Evolutionary conservation across 2,329 filamentous ascomycete species (phyloP).

Genomic region (Colletotrichum lentis): DNA sequence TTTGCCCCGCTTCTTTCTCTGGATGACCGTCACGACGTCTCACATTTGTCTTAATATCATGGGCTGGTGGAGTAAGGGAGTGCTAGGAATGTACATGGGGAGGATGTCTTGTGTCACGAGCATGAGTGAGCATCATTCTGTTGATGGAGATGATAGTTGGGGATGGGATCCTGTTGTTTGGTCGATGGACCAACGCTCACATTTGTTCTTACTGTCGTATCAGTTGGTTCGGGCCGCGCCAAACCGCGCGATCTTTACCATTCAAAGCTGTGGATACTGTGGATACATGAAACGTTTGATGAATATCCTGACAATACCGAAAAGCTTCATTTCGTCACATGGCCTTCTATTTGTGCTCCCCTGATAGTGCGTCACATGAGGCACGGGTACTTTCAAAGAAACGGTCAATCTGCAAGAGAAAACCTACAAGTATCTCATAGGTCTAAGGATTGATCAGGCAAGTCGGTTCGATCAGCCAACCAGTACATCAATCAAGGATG

Average conservation of each 20-base stretch:
- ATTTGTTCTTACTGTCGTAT: conserved; percentile 5
- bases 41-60: neutral
- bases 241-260: neutral
- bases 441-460: too few species aligned
- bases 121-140: neutral
- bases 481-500: too few species aligned
- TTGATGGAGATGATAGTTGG: neutral
- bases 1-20: conserved; percentile 2
- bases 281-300: conserved; percentile 23
- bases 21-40: conserved; percentile 11
- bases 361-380: neutral
- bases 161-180: conserved; percentile 2
- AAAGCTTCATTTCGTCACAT: neutral
- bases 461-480: too few species aligned
- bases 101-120: neutral
- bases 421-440: neutral
- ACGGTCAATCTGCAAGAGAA: neutral
- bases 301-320: neutral
- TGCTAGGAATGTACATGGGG: neutral
- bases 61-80: neutral
- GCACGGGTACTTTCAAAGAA: neutral
- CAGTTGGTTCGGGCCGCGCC: conserved; percentile 1
- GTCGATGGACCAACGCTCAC: neutral
- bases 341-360: neutral
- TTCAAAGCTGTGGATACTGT: neutral